Evolutionary conservation across 2,329 filamentous ascomycete genomes (phyloP), one percentile per base, ranked within the genome.

Genomic region (Nigrograna mackinnonii): DNA sequence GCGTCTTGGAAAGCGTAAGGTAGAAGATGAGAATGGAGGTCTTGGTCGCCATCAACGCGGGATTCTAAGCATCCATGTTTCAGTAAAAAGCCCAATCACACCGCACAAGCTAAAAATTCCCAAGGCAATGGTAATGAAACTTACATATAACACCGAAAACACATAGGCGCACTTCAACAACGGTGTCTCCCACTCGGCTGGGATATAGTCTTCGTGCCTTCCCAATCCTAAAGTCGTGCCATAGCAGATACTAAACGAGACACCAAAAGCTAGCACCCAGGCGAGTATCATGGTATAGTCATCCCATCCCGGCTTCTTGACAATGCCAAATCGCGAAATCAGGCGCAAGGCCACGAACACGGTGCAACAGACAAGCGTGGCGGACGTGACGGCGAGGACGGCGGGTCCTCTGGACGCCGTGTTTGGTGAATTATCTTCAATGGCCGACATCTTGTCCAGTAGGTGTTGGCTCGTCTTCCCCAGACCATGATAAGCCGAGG

Each of bases 21-120:
- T 95, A 96, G 68, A 96, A 96, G 39, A 94, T 79, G 44, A 96
- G 77, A 56, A 96, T 89, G n/a, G 90, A 95, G 0, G 89, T 91
- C 71, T 96, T 96, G 37, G 89, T 90, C 3, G 87, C 84, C 89
- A 95, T 95, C 42, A 96, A 76, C 3, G 89, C 86, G 11, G 91
- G 91, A 62, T 96, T 95, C 84, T 91, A 57, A n/a, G n/a, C n/a
- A n/a, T n/a, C n/a, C n/a, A n/a, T n/a, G n/a, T n/a, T n/a, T n/a
- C n/a, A n/a, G n/a, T n/a, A n/a, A n/a, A 24, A 37, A 39, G 44
- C 50, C 33, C 63, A 40, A 66, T 46, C 37, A 36, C 9, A 24
- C 39, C n/a, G n/a, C n/a, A n/a, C n/a, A n/a, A n/a, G n/a, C n/a
- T n/a, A n/a, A n/a, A n/a, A n/a, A n/a, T n/a, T 17, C 17, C 28